phyloP scores from a whole-genome alignment of 1,139 yeast genomes.

The Blastobotrys petasosporus region DNA sequence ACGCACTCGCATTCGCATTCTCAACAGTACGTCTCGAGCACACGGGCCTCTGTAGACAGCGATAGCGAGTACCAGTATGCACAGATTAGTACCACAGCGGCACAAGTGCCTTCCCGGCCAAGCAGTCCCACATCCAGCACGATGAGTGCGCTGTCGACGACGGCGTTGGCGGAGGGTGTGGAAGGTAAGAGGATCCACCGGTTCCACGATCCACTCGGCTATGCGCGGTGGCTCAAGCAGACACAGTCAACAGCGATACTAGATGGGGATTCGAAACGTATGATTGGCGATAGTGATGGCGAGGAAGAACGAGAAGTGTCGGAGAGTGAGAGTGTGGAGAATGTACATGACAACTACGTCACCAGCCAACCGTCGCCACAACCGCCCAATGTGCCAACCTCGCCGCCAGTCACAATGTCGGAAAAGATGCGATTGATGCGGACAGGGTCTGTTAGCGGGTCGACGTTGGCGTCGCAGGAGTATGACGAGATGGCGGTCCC shows the following conservation, averaged over 20 bases:
- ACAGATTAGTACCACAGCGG: constrained; percentile 1
- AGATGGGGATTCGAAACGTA: too few species aligned
- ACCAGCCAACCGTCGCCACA: constrained; percentile 5
- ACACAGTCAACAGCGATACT: not conserved
- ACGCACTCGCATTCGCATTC: too few species aligned
- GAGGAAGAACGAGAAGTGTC: not conserved
- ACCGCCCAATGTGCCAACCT: constrained; percentile 27
- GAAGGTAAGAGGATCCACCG: constrained; percentile 57
- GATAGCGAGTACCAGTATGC: constrained; percentile 30
- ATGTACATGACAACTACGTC: not conserved
- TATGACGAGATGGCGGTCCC: not conserved
- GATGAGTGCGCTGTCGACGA: constrained; percentile 55
- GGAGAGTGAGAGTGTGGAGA: not conserved
- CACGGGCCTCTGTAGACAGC: constrained; percentile 32
- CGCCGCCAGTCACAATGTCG: constrained; percentile 30
- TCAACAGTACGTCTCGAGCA: constrained; percentile 17
- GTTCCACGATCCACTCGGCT: constrained; percentile 37
- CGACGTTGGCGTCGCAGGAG: not conserved
- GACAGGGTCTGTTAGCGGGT: constrained; percentile 21
- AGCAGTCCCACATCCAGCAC: constrained; percentile 57
- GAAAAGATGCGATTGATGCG: constrained; percentile 30
- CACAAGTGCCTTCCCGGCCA: constrained; percentile 40
- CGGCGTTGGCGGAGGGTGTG: constrained; percentile 67
- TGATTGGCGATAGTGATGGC: constrained; percentile 2
- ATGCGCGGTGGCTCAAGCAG: constrained; percentile 22